Base-by-base conservation (phyloP, 352 stramenopile species). In the Phytopythium vexans region DNA sequence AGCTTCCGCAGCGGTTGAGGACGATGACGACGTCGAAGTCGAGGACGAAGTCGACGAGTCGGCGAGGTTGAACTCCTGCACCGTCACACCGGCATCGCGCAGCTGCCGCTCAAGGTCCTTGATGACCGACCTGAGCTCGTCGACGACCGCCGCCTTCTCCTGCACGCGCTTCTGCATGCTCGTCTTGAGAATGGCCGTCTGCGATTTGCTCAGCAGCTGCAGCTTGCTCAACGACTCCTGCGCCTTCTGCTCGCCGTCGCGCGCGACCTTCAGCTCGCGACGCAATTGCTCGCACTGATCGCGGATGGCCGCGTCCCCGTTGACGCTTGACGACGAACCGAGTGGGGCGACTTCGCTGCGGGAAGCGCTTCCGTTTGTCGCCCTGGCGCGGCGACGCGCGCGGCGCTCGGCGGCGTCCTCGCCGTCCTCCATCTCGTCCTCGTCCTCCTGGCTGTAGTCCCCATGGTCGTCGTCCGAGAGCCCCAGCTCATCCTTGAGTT, bases 91-190 rank as follows among this genome's bases (percentile, higher is more conserved):
- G 6, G 74, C 67, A 16, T 70, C 58, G 8, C 74, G 60, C 6
- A 94, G 68, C 50, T 92, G 87, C 1, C 56, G 46, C 38, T 90
- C 82, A 0, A 91, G 68, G 0, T 77, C 67, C 38, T 86, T 77
- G 62, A 94, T 84, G 37, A 82, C 62, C 2, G 62, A 60, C 4
- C 52, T 50, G 57, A 91, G 83, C 40, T 93, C 80, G n/a, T 84
- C 72, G 27, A 93, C 58, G 10, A 85, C 48, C 12, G 59, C 50
- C 14, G 89, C 68, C 35, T 89, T 88, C 41, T 81, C 77, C 40
- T 92, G 68, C 12, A 94, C 56, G 41, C 89, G 88, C 60, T 89
- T 92, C 46, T 77, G 81, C 75, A 89, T 89, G 0, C 77, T 91
- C 4, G 80, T 84, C 60, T 94, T 94, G 21, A 92, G 59, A 11